Evolutionary conservation across 768 basidiomycete genomes (phyloP).

Genomic region (Lentinula detonsa): DNA sequence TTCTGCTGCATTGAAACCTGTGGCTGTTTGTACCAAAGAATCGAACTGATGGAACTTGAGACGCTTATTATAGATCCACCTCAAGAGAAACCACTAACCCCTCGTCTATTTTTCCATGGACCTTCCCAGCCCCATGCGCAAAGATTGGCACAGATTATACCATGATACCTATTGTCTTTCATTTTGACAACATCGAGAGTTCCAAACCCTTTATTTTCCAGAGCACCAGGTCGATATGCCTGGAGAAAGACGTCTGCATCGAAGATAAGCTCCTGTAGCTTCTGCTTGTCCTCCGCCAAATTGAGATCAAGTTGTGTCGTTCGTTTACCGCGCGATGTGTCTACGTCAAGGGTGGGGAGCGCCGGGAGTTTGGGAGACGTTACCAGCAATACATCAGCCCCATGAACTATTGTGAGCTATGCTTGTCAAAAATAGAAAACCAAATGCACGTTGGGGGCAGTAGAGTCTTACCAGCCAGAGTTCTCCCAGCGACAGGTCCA

Average conservation of each 20-base stretch:
- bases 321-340: constrained; percentile 59
- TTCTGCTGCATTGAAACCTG: constrained; percentile 56
- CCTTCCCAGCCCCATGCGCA: constrained; percentile 55
- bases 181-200: constrained; percentile 28
- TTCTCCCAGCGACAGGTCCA: constrained; percentile 49
- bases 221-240: constrained; percentile 48
- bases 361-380: constrained; percentile 51
- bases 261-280: constrained; percentile 27
- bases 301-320: constrained; percentile 55
- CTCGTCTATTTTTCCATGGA: constrained; percentile 46
- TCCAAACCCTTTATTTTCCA: constrained; percentile 44
- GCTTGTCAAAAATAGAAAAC: neutral
- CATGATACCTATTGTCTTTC: constrained; percentile 21
- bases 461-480: constrained; percentile 41
- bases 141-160: constrained; percentile 49
- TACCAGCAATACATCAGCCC: constrained; percentile 50
- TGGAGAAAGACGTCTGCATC: constrained; percentile 57
- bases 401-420: constrained; percentile 32
- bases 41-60: constrained; percentile 42
- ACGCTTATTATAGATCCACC: neutral
- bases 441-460: neutral
- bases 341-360: constrained; percentile 44
- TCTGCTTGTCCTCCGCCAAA: constrained; percentile 19
- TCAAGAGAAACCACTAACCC: constrained; percentile 26
- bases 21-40: constrained; percentile 57